Percentiles rank a stretch among this genome's conserved stretches.
Evolutionary conservation across 2,329 filamentous ascomycete species (phyloP).

Genomic region (Fusarium avenaceum): DNA sequence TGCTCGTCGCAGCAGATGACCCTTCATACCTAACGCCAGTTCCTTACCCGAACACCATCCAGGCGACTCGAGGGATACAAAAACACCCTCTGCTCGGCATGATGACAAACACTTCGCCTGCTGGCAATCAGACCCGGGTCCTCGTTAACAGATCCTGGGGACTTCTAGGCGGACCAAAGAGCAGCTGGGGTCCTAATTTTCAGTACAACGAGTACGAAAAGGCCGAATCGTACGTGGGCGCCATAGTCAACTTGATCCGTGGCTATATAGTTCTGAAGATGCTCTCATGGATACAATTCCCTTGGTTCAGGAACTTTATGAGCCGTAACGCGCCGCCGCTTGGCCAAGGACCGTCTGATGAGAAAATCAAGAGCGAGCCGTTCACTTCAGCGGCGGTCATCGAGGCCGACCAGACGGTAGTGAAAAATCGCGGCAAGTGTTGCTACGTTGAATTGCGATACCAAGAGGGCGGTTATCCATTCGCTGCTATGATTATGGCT

Average conservation of each 20-base stretch:
- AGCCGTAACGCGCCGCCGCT: not conserved
- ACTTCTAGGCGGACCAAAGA: not conserved
- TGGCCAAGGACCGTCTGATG: not conserved
- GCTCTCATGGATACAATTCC: not conserved
- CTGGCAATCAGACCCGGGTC: not conserved
- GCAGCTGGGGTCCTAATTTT: constrained; percentile 1
- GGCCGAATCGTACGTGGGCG: not conserved
- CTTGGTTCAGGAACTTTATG: not conserved
- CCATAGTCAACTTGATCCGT: not conserved
- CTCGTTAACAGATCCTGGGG: constrained; percentile 2
- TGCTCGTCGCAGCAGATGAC: not conserved
- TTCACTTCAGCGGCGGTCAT: not conserved
- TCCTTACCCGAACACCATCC: not conserved
- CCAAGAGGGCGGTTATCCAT: not conserved
- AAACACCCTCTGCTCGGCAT: not conserved
- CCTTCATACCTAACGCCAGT: not conserved
- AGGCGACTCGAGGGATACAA: not conserved
- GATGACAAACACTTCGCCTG: not conserved
- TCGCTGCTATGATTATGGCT: not conserved
- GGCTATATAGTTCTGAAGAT: not conserved
- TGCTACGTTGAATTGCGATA: not conserved
- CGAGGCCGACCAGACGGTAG: not conserved
- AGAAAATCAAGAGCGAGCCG: not conserved
- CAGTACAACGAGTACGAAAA: constrained; percentile 4
- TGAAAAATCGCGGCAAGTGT: not conserved